phyloP scores from a whole-genome alignment of 768 basidiomycete genomes.

The Pulveroboletus sp. region DNA sequence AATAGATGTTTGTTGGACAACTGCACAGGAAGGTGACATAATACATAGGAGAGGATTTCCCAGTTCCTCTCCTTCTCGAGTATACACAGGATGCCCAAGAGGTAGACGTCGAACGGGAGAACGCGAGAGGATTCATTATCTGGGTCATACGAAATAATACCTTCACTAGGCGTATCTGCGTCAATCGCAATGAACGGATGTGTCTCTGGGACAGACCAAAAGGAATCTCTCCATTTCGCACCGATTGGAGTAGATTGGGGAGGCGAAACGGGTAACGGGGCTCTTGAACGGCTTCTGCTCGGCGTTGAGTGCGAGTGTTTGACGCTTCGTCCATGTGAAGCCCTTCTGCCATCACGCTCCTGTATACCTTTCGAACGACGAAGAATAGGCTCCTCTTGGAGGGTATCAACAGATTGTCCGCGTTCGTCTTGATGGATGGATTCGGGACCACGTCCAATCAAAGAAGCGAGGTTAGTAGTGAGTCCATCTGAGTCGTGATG shows the following conservation, averaged over 20 bases:
- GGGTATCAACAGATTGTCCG: slow-evolving; percentile 16
- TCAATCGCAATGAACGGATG: slow-evolving; percentile 53
- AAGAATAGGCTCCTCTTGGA: slow-evolving; percentile 26
- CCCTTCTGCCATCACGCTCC: slow-evolving; percentile 47
- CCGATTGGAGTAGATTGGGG: slow-evolving; percentile 20
- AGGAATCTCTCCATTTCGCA: slow-evolving; percentile 38
- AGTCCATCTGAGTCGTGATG: slow-evolving; percentile 56
- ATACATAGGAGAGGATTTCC: slow-evolving; percentile 89
- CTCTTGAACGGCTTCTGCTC: slow-evolving; percentile 63
- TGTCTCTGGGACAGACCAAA: slow-evolving; percentile 70
- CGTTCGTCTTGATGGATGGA: slow-evolving; percentile 27
- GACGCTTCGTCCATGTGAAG: slow-evolving; percentile 49
- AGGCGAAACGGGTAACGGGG: slow-evolving; percentile 31
- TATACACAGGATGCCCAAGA: slow-evolving; percentile 56
- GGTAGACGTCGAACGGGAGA: slow-evolving; percentile 73
- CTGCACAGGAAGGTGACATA: slow-evolving; percentile 88
- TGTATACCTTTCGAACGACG: slow-evolving; percentile 47
- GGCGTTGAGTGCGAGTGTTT: slow-evolving; percentile 41
- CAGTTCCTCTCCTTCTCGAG: slow-evolving; percentile 77
- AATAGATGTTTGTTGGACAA: slow-evolving; percentile 95
- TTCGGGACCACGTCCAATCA: slow-evolving; percentile 51
- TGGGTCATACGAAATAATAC: slow-evolving; percentile 61
- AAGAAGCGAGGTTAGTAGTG: slow-evolving; percentile 51
- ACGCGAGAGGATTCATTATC: slow-evolving; percentile 39
- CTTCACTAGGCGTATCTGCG: slow-evolving; percentile 61